Evolutionary conservation across 768 basidiomycete genomes (phyloP), one percentile per base, ranked within the genome.

Genomic region (Daedalea quercina): DNA sequence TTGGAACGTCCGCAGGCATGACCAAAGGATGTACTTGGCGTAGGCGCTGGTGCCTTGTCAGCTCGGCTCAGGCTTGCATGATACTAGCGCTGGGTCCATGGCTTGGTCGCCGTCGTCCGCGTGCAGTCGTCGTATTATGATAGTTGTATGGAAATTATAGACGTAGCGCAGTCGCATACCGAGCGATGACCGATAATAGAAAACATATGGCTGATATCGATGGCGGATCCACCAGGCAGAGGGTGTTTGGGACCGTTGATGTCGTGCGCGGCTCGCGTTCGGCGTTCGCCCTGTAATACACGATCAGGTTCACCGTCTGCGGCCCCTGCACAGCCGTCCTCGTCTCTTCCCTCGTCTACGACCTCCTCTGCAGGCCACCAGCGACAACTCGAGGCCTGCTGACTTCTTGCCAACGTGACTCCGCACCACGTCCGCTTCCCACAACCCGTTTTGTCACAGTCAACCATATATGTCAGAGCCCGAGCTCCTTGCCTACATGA

Each of bases 401-500:
- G 33, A 47, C 34, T 19, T 17, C 37, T 15, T 17, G 37, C 37
- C 37, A 40, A 40, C 37, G 37, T 40, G 37, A 40, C 34, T 7
- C 42, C 25, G 19, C 8, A 19, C 40, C 40, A 40, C 46, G 42
- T 44, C 53, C 17, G 17, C 37, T 19, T 40, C 37, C 37, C 37
- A 40, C 37, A 17, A 17, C 19, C 45, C 46, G 34, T 25, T 49
- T 44, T 31, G 17, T 33, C 44, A 37, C 54, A 54, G 33, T 50
- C 53, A 31, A 42, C 47, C 55, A 63, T 65, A 64, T 69, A 86
- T 87, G 84, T 85, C 84, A 64, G 82, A 86, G 79, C 77, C 82
- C 66, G 83, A 86, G 73, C 77, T 83, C 45, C 57, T 65, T 54
- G 77, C 76, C 60, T 85, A 83, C 79, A 86, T 87, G 74, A 74